Evolutionary conservation across 441 rosid species (phyloP).

Genomic region (Raphanus hybrid): DNA sequence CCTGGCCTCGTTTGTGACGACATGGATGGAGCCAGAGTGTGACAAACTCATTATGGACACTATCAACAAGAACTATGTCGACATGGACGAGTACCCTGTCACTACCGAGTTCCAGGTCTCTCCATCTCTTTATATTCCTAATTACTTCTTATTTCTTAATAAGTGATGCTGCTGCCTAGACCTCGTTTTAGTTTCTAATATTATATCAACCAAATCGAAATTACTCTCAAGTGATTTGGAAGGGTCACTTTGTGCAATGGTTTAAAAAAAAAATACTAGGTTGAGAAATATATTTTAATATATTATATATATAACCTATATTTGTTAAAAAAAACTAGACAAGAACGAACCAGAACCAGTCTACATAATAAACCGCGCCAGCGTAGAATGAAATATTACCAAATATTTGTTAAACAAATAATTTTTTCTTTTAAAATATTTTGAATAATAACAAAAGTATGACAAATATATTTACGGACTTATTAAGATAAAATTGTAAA

Average conservation of each 20-base stretch:
- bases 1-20: slow-evolving; percentile 82
- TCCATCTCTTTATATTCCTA: background rate
- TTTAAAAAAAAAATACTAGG: background rate
- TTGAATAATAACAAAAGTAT: no score
- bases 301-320: background rate
- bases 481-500: no score
- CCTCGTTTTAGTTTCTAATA: background rate
- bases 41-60: slow-evolving; percentile 89
- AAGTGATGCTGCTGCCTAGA: background rate
- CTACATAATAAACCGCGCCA: no score
- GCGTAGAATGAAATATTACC: no score
- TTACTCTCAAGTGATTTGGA: background rate
- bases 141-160: background rate
- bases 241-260: background rate
- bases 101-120: slow-evolving; percentile 87
- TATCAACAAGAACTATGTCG: slow-evolving; percentile 86
- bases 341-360: no score
- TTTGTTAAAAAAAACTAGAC: no score
- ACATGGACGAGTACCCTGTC: slow-evolving; percentile 95
- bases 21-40: slow-evolving; percentile 99
- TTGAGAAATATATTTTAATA: background rate
- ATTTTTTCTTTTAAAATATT: no score
- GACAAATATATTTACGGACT: no score
- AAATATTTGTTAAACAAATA: no score
- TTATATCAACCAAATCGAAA: background rate